These are phyloP conservation scores for Aurinia saxatilis DNA, from an alignment of 345 rosid species.

Conservation along the genomic window DNA sequence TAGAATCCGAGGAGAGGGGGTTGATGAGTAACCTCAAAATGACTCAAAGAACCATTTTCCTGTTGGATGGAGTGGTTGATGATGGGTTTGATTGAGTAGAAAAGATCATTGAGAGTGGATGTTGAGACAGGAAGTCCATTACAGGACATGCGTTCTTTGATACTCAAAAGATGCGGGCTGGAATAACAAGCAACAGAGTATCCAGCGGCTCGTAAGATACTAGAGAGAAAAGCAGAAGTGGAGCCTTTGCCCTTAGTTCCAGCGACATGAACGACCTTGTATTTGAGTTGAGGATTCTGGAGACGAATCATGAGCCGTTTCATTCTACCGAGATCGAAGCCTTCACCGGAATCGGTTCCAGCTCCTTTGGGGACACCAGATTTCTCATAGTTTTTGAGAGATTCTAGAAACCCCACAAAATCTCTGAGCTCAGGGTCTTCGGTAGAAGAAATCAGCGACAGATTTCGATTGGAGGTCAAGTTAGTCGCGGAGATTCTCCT, in stretches of 20 bases:
- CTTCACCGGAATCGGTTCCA: conserved; percentile 78
- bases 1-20: too few relatives aligned
- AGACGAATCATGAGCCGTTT: conserved; percentile 65
- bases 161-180: conserved; percentile 78
- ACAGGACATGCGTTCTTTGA: conserved; percentile 70
- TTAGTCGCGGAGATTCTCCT: neutral
- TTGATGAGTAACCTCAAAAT: conserved; percentile 62
- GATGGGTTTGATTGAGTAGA: conserved; percentile 40
- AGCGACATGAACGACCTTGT: conserved; percentile 89
- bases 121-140: conserved; percentile 61
- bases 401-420: conserved; percentile 55
- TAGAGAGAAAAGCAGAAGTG: conserved; percentile 78
- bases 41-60: conserved; percentile 68
- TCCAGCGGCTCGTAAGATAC: conserved; percentile 63
- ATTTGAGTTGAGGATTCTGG: conserved; percentile 61
- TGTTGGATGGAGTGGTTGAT: conserved; percentile 51
- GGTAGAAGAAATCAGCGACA: conserved; percentile 12
- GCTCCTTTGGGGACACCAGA: conserved; percentile 76
- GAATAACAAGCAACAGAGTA: conserved; percentile 81
- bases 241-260: conserved; percentile 98
- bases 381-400: conserved; percentile 84
- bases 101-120: conserved; percentile 44
- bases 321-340: conserved; percentile 83
- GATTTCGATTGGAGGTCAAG: conserved; percentile 18
- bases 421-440: conserved; percentile 53